phyloP scores from a whole-genome alignment of 371 early-diverging fungal genomes.

The Coemansia sp. region DNA sequence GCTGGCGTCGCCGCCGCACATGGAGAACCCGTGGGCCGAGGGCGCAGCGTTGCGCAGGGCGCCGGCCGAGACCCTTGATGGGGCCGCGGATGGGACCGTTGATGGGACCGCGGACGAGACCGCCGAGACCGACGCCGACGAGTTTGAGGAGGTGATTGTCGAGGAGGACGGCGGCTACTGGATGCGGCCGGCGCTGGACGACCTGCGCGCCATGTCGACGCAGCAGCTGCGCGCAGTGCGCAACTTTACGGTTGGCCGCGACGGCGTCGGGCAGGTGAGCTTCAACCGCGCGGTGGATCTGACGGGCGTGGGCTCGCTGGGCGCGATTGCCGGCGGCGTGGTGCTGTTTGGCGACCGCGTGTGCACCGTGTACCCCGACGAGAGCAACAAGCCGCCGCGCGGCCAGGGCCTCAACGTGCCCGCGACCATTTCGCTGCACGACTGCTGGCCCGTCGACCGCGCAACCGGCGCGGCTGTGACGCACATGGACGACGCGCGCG shows the following conservation, averaged over 20 bases:
- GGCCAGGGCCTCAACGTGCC: slow-evolving; percentile 89
- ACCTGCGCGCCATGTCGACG: slow-evolving; percentile 60
- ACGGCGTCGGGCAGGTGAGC: slow-evolving; percentile 71
- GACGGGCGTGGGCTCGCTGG: slow-evolving; percentile 58
- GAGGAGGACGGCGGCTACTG: slow-evolving; percentile 58
- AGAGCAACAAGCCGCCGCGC: slow-evolving; percentile 71
- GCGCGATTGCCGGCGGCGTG: slow-evolving; percentile 78
- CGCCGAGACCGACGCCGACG: slow-evolving; percentile 7
- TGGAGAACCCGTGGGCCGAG: slow-evolving; percentile 15
- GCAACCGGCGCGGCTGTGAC: slow-evolving; percentile 66
- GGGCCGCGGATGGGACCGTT: neutral
- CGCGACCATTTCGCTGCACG: slow-evolving; percentile 74
- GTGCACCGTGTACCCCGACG: slow-evolving; percentile 82
- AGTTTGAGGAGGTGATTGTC: slow-evolving; percentile 16
- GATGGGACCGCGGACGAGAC: slow-evolving; percentile 6
- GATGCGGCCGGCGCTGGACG: slow-evolving; percentile 63
- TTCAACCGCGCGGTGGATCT: slow-evolving; percentile 85
- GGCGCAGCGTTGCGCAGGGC: neutral
- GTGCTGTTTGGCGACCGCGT: slow-evolving; percentile 69
- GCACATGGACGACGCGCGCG: slow-evolving; percentile 69
- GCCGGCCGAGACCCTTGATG: neutral
- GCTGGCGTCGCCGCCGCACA: slow-evolving; percentile 11
- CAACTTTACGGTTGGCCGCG: slow-evolving; percentile 72
- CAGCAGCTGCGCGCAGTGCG: slow-evolving; percentile 71
- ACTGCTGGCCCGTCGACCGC: slow-evolving; percentile 82